These are phyloP conservation scores for Stenogyne calaminthoides DNA, from an alignment of 305 asterid genomes.

Conservation along the genomic window DNA sequence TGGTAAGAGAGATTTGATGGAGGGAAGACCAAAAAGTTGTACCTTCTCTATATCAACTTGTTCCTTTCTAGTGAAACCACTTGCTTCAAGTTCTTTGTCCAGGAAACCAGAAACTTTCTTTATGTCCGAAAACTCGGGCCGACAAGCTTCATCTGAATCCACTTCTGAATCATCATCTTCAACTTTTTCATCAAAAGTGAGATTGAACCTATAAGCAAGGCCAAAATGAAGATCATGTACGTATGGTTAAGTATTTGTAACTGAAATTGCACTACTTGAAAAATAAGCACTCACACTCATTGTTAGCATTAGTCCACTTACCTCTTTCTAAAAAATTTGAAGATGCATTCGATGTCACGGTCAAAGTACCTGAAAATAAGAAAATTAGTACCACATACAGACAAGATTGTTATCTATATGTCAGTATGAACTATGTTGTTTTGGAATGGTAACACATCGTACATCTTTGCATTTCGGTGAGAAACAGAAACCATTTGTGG, in stretches of 20 bases:
- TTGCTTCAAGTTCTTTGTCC: conserved; percentile 95
- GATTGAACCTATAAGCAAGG: conserved; percentile 55
- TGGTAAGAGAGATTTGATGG: conserved; percentile 3
- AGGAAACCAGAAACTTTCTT: conserved; percentile 66
- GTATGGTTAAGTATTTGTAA: conserved; percentile 4
- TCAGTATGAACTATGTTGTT: background rate
- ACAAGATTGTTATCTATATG: conserved; percentile 5
- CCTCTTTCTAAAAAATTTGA: conserved; percentile 89
- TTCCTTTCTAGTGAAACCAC: conserved; percentile 90
- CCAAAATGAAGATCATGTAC: conserved; percentile 19
- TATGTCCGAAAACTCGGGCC: conserved; percentile 74
- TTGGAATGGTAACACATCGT: conserved; percentile 30
- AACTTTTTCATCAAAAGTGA: conserved; percentile 55
- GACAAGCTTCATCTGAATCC: conserved; percentile 50
- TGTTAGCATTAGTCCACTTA: conserved; percentile 33
- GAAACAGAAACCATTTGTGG: conserved; percentile 98
- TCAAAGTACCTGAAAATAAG: conserved; percentile 76
- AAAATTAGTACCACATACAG: conserved; percentile 18
- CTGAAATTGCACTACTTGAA: conserved; percentile 7
- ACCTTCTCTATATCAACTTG: conserved; percentile 83
- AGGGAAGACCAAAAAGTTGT: conserved; percentile 16
- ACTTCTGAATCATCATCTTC: conserved; percentile 51
- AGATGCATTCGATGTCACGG: conserved; percentile 87
- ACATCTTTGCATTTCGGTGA: conserved; percentile 92
- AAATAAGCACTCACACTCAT: conserved; percentile 4